These are phyloP conservation scores for Licmophora abbreviata DNA, from an alignment of 108 stramenopile genomes.

Conservation along the genomic window DNA sequence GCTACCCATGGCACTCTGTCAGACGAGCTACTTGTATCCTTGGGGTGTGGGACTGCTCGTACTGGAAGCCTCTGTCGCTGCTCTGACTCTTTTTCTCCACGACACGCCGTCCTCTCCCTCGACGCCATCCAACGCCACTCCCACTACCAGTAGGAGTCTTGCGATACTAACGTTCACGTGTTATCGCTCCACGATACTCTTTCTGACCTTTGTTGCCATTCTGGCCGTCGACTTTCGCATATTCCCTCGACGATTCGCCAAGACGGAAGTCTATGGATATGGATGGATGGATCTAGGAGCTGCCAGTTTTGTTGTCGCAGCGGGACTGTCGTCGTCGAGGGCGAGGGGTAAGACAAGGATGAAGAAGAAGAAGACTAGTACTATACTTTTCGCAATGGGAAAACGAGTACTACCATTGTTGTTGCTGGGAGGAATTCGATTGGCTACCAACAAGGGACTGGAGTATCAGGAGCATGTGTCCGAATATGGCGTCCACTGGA, in stretches of 20 bases:
- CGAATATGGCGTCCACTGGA: slow-evolving; percentile 99
- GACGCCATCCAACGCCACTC: neutral
- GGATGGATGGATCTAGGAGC: slow-evolving; percentile 97
- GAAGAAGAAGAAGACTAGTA: neutral
- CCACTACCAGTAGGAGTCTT: slow-evolving; percentile 4
- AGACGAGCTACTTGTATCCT: slow-evolving; percentile 37
- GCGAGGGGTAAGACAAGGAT: slow-evolving; percentile 4
- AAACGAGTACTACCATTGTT: slow-evolving; percentile 50
- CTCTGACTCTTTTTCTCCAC: neutral
- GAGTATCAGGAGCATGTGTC: slow-evolving; percentile 92
- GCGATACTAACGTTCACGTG: slow-evolving; percentile 36
- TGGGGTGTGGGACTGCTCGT: slow-evolving; percentile 24
- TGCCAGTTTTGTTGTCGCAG: slow-evolving; percentile 80
- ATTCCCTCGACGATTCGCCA: slow-evolving; percentile 90
- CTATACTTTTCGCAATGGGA: slow-evolving; percentile 8
- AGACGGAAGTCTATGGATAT: slow-evolving; percentile 87
- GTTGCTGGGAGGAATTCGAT: slow-evolving; percentile 58
- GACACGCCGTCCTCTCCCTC: slow-evolving; percentile 1
- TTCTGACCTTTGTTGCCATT: slow-evolving; percentile 85
- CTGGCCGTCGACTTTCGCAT: slow-evolving; percentile 88
- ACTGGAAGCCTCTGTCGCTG: slow-evolving; percentile 1
- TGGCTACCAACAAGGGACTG: slow-evolving; percentile 64
- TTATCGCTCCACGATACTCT: slow-evolving; percentile 57
- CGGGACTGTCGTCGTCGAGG: slow-evolving; percentile 48
- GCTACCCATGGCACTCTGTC: slow-evolving; percentile 68